A percentile compares a stretch with the other conserved stretches of the same genome.
phyloP scores from a whole-genome alignment of 352 stramenopile genomes.

The Globisporangium sylvaticum region DNA sequence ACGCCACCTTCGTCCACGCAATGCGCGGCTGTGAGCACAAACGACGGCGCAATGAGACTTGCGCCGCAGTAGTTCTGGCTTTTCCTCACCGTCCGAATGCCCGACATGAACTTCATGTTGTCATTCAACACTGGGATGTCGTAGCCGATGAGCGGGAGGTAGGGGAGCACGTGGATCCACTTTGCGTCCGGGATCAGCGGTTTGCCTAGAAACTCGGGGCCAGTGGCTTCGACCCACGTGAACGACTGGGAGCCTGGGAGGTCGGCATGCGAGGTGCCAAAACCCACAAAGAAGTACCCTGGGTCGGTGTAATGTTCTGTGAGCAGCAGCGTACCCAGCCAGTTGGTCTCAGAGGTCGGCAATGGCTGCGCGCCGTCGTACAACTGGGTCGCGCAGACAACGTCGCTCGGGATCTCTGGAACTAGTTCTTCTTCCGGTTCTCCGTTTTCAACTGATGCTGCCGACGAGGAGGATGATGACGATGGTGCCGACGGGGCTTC shows the following conservation, averaged over 20 bases:
- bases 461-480: not conserved
- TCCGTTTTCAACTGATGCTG: not conserved
- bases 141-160: not conserved
- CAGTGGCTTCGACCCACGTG: slow-evolving; percentile 8
- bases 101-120: slow-evolving; percentile 12
- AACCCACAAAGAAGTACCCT: slow-evolving; percentile 1
- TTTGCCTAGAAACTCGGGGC: slow-evolving; percentile 9
- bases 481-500: not conserved
- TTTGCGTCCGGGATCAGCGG: not conserved
- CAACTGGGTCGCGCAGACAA: slow-evolving; percentile 2
- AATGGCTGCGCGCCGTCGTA: not conserved
- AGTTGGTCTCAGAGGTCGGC: not conserved
- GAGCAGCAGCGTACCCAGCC: not conserved
- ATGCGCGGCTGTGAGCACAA: slow-evolving; percentile 15
- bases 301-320: not conserved
- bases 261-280: slow-evolving; percentile 1
- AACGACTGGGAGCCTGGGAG: slow-evolving; percentile 4
- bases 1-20: slow-evolving; percentile 10
- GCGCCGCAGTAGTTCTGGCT: slow-evolving; percentile 12
- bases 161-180: not conserved
- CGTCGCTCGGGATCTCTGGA: not conserved
- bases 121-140: not conserved
- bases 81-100: slow-evolving; percentile 4
- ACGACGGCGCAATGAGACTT: slow-evolving; percentile 5
- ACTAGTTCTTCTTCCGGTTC: not conserved